A percentile compares a stretch with the other conserved stretches of the same genome.
These are phyloP conservation scores for Inonotus obliquus DNA, from an alignment of 1,284 basidiomycete genomes.

Conservation along the genomic window DNA sequence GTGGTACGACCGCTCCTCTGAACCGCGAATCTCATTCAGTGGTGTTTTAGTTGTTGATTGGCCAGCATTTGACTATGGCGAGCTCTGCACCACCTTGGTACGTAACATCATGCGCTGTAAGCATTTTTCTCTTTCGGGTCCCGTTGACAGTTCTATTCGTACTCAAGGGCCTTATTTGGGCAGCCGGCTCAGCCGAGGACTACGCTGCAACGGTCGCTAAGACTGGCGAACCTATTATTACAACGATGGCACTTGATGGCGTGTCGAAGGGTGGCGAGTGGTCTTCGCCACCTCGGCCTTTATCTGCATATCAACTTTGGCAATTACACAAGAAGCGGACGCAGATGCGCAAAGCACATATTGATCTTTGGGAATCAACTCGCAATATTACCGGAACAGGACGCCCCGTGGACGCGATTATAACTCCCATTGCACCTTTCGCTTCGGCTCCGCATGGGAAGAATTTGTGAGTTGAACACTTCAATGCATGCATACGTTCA, in stretches of 20 bases:
- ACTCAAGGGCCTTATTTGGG: conserved; percentile 36
- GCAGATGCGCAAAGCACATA: conserved; percentile 42
- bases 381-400: conserved; percentile 46
- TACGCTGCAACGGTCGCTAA: conserved; percentile 34
- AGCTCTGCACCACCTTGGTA: conserved; percentile 33
- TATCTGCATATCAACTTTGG: conserved; percentile 51
- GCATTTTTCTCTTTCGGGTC: background rate
- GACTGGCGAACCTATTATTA: conserved; percentile 47
- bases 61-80: conserved; percentile 39
- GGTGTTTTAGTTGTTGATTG: conserved; percentile 31
- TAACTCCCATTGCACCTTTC: conserved; percentile 50
- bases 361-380: conserved; percentile 56
- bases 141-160: background rate
- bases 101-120: conserved; percentile 21
- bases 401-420: conserved; percentile 60
- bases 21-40: conserved; percentile 2
- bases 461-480: conserved; percentile 32
- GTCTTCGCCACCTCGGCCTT: conserved; percentile 18
- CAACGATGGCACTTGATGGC: conserved; percentile 39
- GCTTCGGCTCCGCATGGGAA: conserved; percentile 52
- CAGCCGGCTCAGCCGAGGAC: conserved; percentile 41
- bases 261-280: conserved; percentile 22
- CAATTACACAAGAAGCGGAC: conserved; percentile 44
- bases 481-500: conserved; percentile 13
- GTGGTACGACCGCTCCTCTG: background rate